Evolutionary conservation across 108 stramenopile genomes (phyloP), one percentile per base, ranked within the genome.

Genomic region (Cyclotella cryptica): DNA sequence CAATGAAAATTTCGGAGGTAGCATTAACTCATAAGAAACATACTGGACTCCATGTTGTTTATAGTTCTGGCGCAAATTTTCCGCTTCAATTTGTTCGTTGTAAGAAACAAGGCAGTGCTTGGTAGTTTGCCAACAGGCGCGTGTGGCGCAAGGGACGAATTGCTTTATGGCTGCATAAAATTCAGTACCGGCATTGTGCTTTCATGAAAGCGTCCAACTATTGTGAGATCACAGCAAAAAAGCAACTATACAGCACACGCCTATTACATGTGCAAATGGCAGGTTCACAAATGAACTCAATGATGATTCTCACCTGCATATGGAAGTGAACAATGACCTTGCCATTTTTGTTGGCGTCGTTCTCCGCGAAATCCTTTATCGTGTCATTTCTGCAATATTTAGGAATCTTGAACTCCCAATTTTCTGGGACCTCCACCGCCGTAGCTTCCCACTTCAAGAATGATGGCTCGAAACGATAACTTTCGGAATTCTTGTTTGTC

Each of bases 311-410:
- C 19, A 51, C 49, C 49, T 62, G 80, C 54, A 81, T 45, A 60
- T 81, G 80, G 63, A 62, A 81, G 59, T 81, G 80, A 27, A 81
- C 80, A 11, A 81, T 81, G 41, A 81, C 75, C 42, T 70, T 81
- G 28, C 63, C 53, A 30, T 44, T 30, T 10, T 69, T 52, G 19
- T 49, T 44, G 0, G 47, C 11, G 2, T 30, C 43, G 8, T 6
- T 10, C 39, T 15, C 15, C 11, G 18, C 6, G 35, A 35, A 35
- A 35, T 35, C 35, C 35, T 35, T 35, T 62, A 11, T 57, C 21
- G 65, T 68, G 45, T 19, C 3, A 57, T 52, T 62, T n/a, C 53
- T 53, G 26, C 77, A 78, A 60, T 30, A 59, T 28, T 65, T 78
- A 0, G 77, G 77, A 17, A 42, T 71, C 15, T 52, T 45, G 52